Conservation (phyloP, 768 basidiomycete genomes). For the Phanerochaete sordida region DNA sequence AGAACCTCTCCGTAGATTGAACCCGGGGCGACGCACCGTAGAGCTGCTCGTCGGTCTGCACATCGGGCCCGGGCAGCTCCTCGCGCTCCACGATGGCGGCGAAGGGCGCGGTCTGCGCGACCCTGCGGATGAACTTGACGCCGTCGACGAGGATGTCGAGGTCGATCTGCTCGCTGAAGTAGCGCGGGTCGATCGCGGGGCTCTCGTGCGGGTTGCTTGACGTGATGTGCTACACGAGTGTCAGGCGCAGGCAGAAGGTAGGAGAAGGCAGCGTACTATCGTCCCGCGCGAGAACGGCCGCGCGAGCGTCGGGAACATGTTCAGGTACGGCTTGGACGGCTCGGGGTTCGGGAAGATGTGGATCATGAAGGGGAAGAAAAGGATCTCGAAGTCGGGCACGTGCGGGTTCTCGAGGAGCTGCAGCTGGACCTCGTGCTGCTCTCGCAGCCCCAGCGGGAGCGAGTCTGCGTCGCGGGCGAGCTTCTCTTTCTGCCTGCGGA, state of each 20-base stretch:
- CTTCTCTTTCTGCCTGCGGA: constrained; percentile 22
- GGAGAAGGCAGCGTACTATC: constrained; percentile 31
- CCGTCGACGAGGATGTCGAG: constrained; percentile 17
- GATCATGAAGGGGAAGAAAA: not conserved
- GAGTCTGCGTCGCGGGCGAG: constrained; percentile 19
- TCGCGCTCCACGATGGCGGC: constrained; percentile 13
- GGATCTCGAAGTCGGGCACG: not conserved
- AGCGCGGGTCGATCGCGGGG: constrained; percentile 25
- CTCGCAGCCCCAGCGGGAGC: constrained; percentile 29
- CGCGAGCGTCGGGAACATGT: constrained; percentile 32
- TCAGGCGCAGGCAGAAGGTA: not conserved
- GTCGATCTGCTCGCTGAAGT: constrained; percentile 26
- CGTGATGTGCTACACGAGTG: constrained; percentile 13
- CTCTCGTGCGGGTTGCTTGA: constrained; percentile 17
- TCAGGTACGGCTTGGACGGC: constrained; percentile 40
- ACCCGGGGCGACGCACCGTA: not conserved
- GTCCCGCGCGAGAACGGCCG: constrained; percentile 46
- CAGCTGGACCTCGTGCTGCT: constrained; percentile 39
- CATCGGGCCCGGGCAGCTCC: constrained; percentile 23
- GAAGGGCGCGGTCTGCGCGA: constrained; percentile 18
- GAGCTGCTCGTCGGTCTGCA: constrained; percentile 20
- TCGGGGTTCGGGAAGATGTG: constrained; percentile 27
- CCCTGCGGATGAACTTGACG: constrained; percentile 19
- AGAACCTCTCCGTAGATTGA: not conserved
- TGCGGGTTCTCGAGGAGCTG: constrained; percentile 2